Evolutionary conservation across 768 basidiomycete genomes (phyloP).

Genomic region (Suillus subaureus): DNA sequence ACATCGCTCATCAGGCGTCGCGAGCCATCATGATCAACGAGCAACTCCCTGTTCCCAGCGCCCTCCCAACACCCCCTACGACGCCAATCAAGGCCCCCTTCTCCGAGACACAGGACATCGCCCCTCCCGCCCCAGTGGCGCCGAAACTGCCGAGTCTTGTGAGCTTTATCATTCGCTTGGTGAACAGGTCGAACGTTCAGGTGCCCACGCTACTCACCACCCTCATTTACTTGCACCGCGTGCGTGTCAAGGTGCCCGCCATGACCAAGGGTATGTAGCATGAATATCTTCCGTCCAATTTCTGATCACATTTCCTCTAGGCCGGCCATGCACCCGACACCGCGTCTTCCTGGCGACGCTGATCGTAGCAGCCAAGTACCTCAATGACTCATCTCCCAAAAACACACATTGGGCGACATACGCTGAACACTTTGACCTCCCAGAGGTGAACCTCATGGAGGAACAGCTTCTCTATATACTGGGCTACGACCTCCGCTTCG

Average conservation of each 20-base stretch:
- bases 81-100: conserved; percentile 55
- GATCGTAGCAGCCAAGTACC: conserved; percentile 95
- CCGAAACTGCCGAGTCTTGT: conserved; percentile 66
- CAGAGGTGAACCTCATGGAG: conserved; percentile 96
- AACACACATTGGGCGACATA: conserved; percentile 92
- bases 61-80: conserved; percentile 67
- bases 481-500: conserved; percentile 90
- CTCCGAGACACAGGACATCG: conserved; percentile 30
- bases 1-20: conserved; percentile 78
- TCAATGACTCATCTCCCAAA: conserved; percentile 95
- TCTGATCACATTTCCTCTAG: conserved; percentile 25
- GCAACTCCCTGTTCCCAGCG: conserved; percentile 31
- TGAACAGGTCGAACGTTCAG: conserved; percentile 83
- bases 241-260: conserved; percentile 76
- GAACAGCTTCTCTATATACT: conserved; percentile 91
- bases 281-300: neutral
- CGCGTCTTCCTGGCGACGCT: conserved; percentile 95
- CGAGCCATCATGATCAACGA: conserved; percentile 75
- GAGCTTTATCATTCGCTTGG: conserved; percentile 82
- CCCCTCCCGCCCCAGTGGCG: conserved; percentile 19
- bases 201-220: conserved; percentile 90
- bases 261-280: conserved; percentile 76
- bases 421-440: conserved; percentile 70
- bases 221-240: conserved; percentile 87
- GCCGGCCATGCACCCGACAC: conserved; percentile 91